A percentile compares a stretch with the other conserved stretches of the same genome.
These are phyloP conservation scores for Peronospora tabacina DNA, from an alignment of 352 stramenopile genomes.

Conservation along the genomic window DNA sequence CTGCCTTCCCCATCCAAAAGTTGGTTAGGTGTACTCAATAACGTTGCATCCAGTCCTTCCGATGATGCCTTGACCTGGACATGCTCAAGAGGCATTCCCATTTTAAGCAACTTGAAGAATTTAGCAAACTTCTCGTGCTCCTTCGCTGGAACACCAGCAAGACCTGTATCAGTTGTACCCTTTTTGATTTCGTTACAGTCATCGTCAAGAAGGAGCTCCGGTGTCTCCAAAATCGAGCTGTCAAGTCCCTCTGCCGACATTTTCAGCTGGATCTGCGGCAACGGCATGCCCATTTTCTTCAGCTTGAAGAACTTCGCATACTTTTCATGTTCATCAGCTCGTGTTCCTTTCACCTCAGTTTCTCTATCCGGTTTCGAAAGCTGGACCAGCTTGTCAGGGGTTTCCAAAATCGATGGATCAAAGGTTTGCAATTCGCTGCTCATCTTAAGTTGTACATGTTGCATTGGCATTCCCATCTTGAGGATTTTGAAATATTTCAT, in stretches of 20 bases:
- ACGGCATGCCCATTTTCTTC: constrained; percentile 91
- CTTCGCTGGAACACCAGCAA: constrained; percentile 48
- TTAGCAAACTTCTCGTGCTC: constrained; percentile 89
- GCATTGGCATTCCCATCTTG: constrained; percentile 67
- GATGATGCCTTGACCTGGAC: constrained; percentile 83
- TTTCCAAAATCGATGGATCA: constrained; percentile 56
- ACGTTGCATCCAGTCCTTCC: constrained; percentile 42
- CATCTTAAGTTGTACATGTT: constrained; percentile 68
- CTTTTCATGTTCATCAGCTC: constrained; percentile 58
- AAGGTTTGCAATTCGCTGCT: constrained; percentile 47
- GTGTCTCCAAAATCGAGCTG: constrained; percentile 70
- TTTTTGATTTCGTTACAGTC: constrained; percentile 54
- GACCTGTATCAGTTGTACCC: constrained; percentile 9
- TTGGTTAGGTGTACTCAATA: constrained; percentile 52
- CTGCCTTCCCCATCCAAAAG: constrained; percentile 50
- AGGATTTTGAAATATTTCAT: constrained; percentile 79
- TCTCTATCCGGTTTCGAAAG: constrained; percentile 61
- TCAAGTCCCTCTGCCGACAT: constrained; percentile 91
- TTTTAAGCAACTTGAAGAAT: constrained; percentile 92
- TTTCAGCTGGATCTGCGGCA: constrained; percentile 89
- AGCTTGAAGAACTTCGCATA: constrained; percentile 93
- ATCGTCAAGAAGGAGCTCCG: constrained; percentile 53
- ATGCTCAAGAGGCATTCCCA: constrained; percentile 82
- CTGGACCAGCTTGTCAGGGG: constrained; percentile 80
- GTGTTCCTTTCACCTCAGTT: constrained; percentile 30